Evolutionary conservation across 108 stramenopile species (phyloP), one percentile per base, ranked within the genome.

Genomic region (Epithemia pelagica): DNA sequence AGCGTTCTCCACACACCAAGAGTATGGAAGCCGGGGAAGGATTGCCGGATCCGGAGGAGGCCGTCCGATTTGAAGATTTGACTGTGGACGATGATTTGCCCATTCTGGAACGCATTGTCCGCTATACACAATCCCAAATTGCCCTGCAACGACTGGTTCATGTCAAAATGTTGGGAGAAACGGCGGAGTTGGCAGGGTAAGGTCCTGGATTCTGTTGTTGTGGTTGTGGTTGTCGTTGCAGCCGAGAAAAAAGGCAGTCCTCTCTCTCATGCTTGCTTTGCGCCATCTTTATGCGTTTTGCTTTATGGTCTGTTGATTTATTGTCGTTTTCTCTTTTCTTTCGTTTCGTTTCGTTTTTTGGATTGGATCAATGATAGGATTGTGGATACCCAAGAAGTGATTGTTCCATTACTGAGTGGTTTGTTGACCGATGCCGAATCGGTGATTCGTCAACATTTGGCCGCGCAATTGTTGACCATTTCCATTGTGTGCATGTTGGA

Each of bases 91-190:
- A 98, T 67, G 94, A 95, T 28, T 78, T 99, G 33, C 91, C 87
- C 64, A 71, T 95, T 30, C 78, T 96, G 32, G 87, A 95, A 56
- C 88, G 98, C 1, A 77, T 98, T 52, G 90, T 90, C 22, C 87
- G 89, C 46, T 99, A 98, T 75, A 83, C 83, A 70, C 89, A 79
- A 29, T 88, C 88, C 54, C 80, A 78, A 67, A 97, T 99, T 71
- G 97, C 96, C 0, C 75, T 99, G 52, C 98, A 99, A 64, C 83
- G 98, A 26, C 78, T 98, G 21, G 97, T 97, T 25, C 97, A 98
- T 74, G 96, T 96, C 23, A 95, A 95, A 78, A 97, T 98, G 96
- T 70, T 98, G 53, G 94, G 89, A 24, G 96, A 96, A 65, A 93
- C 90, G 20, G 91, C 95, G 15, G 74, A 86, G 26, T 64, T 80